These are phyloP conservation scores for Novymonas esmeraldas DNA, from an alignment of 208 protist genomes.

Conservation along the genomic window DNA sequence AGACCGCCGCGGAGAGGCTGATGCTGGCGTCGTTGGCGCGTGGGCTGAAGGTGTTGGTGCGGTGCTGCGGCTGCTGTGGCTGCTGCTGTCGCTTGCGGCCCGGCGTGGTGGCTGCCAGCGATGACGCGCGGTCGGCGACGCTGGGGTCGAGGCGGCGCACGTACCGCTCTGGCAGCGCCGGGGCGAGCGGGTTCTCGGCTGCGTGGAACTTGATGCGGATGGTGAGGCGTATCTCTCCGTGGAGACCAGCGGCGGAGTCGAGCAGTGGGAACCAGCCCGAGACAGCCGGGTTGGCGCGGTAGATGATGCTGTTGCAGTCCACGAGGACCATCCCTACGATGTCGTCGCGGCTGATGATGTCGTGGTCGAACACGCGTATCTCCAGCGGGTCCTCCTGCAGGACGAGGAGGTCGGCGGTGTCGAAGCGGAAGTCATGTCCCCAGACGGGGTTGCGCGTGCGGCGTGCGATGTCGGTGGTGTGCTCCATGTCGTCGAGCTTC, in stretches of 20 bases:
- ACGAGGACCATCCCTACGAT: slow-evolving; percentile 93
- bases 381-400: slow-evolving; percentile 95
- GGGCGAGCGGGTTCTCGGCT: slow-evolving; percentile 85
- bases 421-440: slow-evolving; percentile 83
- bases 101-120: background rate
- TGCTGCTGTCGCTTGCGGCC: too few relatives aligned
- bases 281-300: slow-evolving; percentile 60
- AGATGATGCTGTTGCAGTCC: slow-evolving; percentile 92
- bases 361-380: slow-evolving; percentile 95
- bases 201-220: slow-evolving; percentile 91
- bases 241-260: slow-evolving; percentile 80
- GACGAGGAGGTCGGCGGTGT: slow-evolving; percentile 81
- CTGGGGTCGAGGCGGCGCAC: slow-evolving; percentile 36
- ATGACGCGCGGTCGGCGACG: slow-evolving; percentile 4
- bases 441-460: slow-evolving; percentile 84
- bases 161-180: slow-evolving; percentile 69
- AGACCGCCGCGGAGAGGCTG: slow-evolving; percentile 7
- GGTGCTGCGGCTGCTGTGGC: too few relatives aligned
- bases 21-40: slow-evolving; percentile 10
- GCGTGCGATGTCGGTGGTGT: slow-evolving; percentile 78
- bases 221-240: slow-evolving; percentile 87
- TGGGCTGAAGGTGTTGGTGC: too few relatives aligned
- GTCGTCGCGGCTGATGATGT: slow-evolving; percentile 95
- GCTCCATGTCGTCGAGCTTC: slow-evolving; percentile 72
- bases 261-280: slow-evolving; percentile 93